Evolutionary conservation across 306 rosid genomes (phyloP), one percentile per base, ranked within the genome.

Genomic region (Carpinus viminea): DNA sequence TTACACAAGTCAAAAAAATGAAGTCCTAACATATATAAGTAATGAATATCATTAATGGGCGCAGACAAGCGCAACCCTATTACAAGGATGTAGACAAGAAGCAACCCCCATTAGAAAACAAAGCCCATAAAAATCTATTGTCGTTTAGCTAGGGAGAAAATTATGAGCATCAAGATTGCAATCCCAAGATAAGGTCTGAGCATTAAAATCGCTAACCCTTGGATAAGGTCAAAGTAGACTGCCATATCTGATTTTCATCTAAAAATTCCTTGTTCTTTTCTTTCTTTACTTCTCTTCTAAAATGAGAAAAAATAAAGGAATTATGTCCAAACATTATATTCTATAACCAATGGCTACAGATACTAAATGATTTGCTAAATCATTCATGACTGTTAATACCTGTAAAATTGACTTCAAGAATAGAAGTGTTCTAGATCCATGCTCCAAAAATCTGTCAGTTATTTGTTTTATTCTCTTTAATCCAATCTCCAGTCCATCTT

Each of bases 321-420:
- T 8, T 38, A 17, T 17, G 2, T 4, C 50, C 71, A 41, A 66
- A 38, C 13, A 66, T 66, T 38, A 59, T 16, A 64, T 38, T 10
- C 41, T 8, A 11, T 66, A 26, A 66, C 50, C 51, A 38, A 66
- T 10, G n/a, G 48, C 71, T 36, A 66, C 24, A 57, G 24, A 18
- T 47, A 66, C 41, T 18, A 4, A 64, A 64, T 64, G 31, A 47
- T 47, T 38, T 41, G 8, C 10, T 66, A 17, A 43, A 74, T 17
- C 55, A 52, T 28, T 36, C 55, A 57, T 34, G 54, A 48, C 46
- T 45, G 16, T 78, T 77, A 68, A 69, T 86, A 94, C 98, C 98
- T 94, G 95, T 87, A 89, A 36, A 78, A 94, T 92, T 64, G 98
- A 91, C 93, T 94, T 94, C 80, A 94, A 60, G 86, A 91, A 90